Evolutionary conservation across 2,329 filamentous ascomycete species (phyloP), one percentile per base, ranked within the genome.

Genomic region (Biscogniauxia sp.): DNA sequence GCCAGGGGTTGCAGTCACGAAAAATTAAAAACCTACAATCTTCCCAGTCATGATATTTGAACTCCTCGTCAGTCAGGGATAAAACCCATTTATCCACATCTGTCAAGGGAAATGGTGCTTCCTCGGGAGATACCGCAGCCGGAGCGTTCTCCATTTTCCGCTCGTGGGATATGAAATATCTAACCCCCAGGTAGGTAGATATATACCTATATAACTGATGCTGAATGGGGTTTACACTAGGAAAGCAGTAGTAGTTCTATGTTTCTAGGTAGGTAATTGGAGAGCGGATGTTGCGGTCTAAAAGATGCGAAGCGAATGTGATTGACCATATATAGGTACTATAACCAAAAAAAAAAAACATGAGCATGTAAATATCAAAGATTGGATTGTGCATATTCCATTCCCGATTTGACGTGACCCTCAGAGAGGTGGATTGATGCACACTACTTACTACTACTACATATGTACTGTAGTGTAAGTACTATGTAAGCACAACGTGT

Each of bases 31-130:
- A 45, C 37, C 37, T 45, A 45, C 37, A 13, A 59, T 90, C 82
- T 13, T 86, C 81, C 94, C 93, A 97, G 54, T 84, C 82, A 74
- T 93, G 87, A 52, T 82, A 82, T 62, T 81, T 78, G 74, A 90
- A 96, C 54, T 90, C 82, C 20, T 88, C 83, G 70, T 97, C 92
- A 0, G 85, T 85, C 65, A 83, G 79, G 28, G 84, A 84, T 17
- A 88, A 75, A 41, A 87, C 78, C 80, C 79, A 83, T 72, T 75
- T 82, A 71, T 88, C 85, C 50, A 80, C 75, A 2, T 84, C 84
- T 0, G 84, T 87, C 63, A 88, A 73, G n/a, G 83, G 82, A 63
- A 88, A 88, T 1, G 84, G 81, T 6, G 79, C 63, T 49, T 84
- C 79, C 55, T 76, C 76, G 2, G 51, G 58, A 61, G 66, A 20